Conservation (phyloP, 352 stramenopile species). For the Phytophthora lateralis region DNA sequence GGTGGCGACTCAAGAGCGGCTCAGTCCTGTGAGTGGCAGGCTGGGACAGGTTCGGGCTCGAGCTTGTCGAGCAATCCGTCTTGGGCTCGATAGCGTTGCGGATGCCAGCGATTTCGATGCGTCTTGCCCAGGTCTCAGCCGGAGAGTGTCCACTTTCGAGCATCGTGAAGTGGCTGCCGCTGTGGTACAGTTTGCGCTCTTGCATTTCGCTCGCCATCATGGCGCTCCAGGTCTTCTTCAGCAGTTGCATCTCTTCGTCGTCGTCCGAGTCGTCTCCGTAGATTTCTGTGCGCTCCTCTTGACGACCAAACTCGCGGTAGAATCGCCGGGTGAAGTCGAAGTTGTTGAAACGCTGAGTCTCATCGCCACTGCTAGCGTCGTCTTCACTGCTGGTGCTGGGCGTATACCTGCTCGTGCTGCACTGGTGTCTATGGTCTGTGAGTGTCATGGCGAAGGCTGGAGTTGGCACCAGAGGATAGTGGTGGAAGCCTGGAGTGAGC, state of each 20-base stretch:
- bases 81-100: conserved; percentile 11
- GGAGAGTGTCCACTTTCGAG: conserved; percentile 32
- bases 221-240: conserved; percentile 63
- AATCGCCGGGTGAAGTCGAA: conserved; percentile 41
- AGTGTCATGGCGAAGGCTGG: conserved; percentile 33
- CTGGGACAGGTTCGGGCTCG: conserved; percentile 19
- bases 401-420: conserved; percentile 15
- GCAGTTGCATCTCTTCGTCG: conserved; percentile 54
- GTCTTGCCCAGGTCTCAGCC: conserved; percentile 49
- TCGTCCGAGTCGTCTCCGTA: conserved; percentile 47
- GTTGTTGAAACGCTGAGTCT: conserved; percentile 34
- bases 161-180: conserved; percentile 44
- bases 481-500: conserved; percentile 32
- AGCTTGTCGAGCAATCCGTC: neutral
- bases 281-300: conserved; percentile 21
- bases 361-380: conserved; percentile 21
- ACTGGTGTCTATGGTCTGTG: conserved; percentile 20
- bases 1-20: conserved; percentile 20
- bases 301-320: conserved; percentile 42
- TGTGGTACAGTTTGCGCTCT: conserved; percentile 51
- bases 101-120: conserved; percentile 69
- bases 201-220: conserved; percentile 54
- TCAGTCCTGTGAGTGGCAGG: conserved; percentile 8
- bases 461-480: conserved; percentile 32
- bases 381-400: conserved; percentile 27